Evolutionary conservation across 2,329 filamentous ascomycete species (phyloP).

Genomic region (Colletotrichum siamense): DNA sequence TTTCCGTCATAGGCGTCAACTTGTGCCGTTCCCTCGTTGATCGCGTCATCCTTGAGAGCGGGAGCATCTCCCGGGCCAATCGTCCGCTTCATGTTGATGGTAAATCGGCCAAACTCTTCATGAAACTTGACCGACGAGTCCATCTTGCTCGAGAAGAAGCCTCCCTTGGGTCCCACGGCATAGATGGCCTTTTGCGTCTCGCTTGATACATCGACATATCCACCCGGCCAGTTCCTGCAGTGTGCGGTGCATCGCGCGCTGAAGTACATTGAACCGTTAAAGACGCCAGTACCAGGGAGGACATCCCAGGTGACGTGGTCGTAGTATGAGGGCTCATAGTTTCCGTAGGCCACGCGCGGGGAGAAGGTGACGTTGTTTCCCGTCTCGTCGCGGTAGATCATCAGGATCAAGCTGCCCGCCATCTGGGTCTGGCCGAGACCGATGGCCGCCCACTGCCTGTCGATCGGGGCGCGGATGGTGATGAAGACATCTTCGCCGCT

Average conservation of each 20-base stretch:
- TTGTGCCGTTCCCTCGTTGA: constrained; percentile 40
- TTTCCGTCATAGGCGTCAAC: constrained; percentile 28
- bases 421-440: constrained; percentile 60
- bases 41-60: constrained; percentile 36
- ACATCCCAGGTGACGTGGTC: constrained; percentile 47
- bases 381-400: constrained; percentile 55
- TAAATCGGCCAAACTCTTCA: constrained; percentile 58
- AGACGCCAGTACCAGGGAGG: constrained; percentile 53
- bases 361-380: constrained; percentile 60
- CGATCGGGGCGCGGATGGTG: constrained; percentile 52
- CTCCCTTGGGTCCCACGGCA: constrained; percentile 56
- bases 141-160: constrained; percentile 45
- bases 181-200: constrained; percentile 57
- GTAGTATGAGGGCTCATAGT: constrained; percentile 58
- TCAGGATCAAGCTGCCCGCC: constrained; percentile 56
- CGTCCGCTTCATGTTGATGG: constrained; percentile 59
- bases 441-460: constrained; percentile 57
- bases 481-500: constrained; percentile 57
- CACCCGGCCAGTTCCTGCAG: constrained; percentile 57
- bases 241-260: constrained; percentile 55
- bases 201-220: constrained; percentile 56
- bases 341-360: constrained; percentile 53
- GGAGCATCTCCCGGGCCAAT: constrained; percentile 50
- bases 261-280: constrained; percentile 51
- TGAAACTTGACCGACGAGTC: constrained; percentile 57